phyloP scores from a whole-genome alignment of 2,329 filamentous ascomycete genomes.

The Fusarium napiforme region DNA sequence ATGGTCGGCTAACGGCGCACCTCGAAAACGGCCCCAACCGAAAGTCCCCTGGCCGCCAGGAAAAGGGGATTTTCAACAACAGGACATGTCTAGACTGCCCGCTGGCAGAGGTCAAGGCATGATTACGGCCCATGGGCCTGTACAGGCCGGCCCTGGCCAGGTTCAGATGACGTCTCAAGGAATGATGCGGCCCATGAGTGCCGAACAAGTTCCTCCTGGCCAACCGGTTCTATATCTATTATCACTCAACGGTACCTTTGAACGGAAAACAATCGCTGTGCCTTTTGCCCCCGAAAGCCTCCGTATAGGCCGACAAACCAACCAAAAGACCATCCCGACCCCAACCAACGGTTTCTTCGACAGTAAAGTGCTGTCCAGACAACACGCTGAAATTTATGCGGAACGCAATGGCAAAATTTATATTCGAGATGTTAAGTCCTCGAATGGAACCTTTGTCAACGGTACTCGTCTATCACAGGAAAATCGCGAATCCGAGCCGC shows the following conservation, averaged over 20 bases:
- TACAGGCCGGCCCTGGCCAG: slow-evolving; percentile 48
- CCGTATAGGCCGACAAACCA: slow-evolving; percentile 94
- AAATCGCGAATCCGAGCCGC: slow-evolving; percentile 94
- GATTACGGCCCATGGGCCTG: slow-evolving; percentile 47
- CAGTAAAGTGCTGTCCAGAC: slow-evolving; percentile 94
- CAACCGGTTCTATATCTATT: slow-evolving; percentile 86
- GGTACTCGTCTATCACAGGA: slow-evolving; percentile 89
- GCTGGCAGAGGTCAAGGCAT: slow-evolving; percentile 58
- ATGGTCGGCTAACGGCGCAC: slow-evolving; percentile 60
- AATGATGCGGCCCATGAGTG: slow-evolving; percentile 70
- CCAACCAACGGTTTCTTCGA: slow-evolving; percentile 95
- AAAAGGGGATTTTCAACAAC: slow-evolving; percentile 58
- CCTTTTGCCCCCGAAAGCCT: slow-evolving; percentile 95
- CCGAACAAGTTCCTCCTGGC: slow-evolving; percentile 69
- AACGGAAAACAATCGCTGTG: slow-evolving; percentile 94
- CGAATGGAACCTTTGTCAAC: slow-evolving; percentile 98
- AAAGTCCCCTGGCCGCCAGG: slow-evolving; percentile 62
- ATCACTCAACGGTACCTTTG: slow-evolving; percentile 95
- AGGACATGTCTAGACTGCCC: slow-evolving; percentile 60
- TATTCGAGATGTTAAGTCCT: slow-evolving; percentile 98
- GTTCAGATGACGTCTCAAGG: slow-evolving; percentile 56
- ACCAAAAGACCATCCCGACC: slow-evolving; percentile 93
- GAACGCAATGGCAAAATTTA: slow-evolving; percentile 85
- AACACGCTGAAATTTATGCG: slow-evolving; percentile 98
- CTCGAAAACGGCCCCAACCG: slow-evolving; percentile 63